Base-by-base conservation (phyloP, 2,329 filamentous ascomycete species). In the Diaporthe batatas region DNA sequence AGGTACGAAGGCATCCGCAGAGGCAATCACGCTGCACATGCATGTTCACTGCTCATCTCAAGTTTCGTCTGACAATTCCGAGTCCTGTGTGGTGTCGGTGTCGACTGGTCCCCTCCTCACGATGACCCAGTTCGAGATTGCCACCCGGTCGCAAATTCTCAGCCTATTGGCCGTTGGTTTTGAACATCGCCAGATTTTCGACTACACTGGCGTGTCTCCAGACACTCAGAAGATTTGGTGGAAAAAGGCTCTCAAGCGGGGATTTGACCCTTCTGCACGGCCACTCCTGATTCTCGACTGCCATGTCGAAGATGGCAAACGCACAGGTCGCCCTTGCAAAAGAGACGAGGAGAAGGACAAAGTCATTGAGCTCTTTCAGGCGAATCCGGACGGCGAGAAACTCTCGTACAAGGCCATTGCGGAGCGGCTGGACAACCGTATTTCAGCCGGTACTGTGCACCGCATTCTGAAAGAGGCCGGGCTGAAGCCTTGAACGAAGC, bases 221-320 rank as follows among this genome's bases (percentile, higher is more conserved):
- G 39, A 25, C 7, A 68, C 64, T 36, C 64, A 68, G 23, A 18
- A 68, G 23, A 21, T 7, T 3, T 54, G 18, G 29, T 68, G 64
- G 64, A 14, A n/a, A 2, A 68, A 68, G 25, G 64, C 64, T 18
- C 29, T 68, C 5, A 23, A 32, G 36, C 64, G 64, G 32, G 47
- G 64, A 0, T 68, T 68, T 25, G 64, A 53, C 21, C 64, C 64
- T 14, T 11, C 25, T 23, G 23, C 16, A 8, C 64, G 32, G 29
- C 64, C 64, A 8, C 10, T 68, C 11, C 21, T 54, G 12, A 54
- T 68, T n/a, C 47, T 68, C 51, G 32, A 68, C 10, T 21, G 32
- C 7, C 18, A 54, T 12, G 64, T 68, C 44, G 47, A 68, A 7
- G 64, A 68, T 42, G 64, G 49, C 4, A 47, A 64, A 47, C 58